Base-by-base conservation (phyloP, 192 early-diverging fungal species). In the Mortierella claussenii region DNA sequence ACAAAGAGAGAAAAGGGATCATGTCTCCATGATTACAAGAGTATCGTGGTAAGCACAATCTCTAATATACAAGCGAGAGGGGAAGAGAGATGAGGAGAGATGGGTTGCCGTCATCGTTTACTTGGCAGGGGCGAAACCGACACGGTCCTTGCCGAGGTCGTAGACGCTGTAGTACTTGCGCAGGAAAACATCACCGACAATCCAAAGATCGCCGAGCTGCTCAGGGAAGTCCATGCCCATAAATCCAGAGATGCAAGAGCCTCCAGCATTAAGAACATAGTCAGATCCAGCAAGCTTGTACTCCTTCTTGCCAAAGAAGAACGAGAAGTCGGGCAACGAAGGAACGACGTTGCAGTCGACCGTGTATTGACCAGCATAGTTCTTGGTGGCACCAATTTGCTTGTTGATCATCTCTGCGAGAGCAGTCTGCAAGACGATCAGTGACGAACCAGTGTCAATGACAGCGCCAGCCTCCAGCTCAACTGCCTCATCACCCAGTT, bases 201-300 rank as follows among this genome's bases (percentile, higher is more conserved):
- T 94, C 93, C 93, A 94, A 55, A 94, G 86, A 33, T 90, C 89
- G 27, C 89, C 90, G 23, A 89, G 75, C 12, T 86, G 86, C 61
- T 84, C 89, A 9, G 93, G 93, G 62, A 95, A 88, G 64, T 97
- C 95, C 78, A 96, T 88, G 36, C 96, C 97, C 92, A 97, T 95
- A 81, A 99, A 98, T 34, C 86, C 89, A 48, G 88, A 91, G 40
- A 93, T 87, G 71, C 91, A 93, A 60, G 84, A 83, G 48, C 83
- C 80, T 80, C 90, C 87, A 50, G 90, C 89, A 43, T 79, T 64
- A 33, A 88, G 67, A 49, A 83, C 65, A 36, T 84, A 88, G 31
- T 88, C 86, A 1, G 79, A 68, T 34, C 89, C 89, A 11, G 54
- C 68, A 26, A 94, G 84, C 4, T 71, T 61, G 64, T 95, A 95